These are phyloP conservation scores for Geotrichum bryndzae DNA, from an alignment of 1,139 yeast genomes.

Conservation along the genomic window DNA sequence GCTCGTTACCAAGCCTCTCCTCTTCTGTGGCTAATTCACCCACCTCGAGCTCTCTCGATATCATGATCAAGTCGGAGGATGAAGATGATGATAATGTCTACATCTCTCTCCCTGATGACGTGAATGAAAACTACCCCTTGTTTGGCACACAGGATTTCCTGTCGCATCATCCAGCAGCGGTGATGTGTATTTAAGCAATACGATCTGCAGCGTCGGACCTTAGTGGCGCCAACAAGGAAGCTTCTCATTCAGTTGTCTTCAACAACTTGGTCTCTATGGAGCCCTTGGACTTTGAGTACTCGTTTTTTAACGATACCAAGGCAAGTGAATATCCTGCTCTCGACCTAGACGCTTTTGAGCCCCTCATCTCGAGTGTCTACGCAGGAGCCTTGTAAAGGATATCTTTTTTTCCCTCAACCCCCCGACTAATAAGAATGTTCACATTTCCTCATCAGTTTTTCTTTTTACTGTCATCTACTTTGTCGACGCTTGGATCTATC, in stretches of 20 bases:
- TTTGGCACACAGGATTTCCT: constrained; percentile 22
- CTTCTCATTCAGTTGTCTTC: constrained; percentile 17
- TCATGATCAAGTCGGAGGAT: constrained; percentile 15
- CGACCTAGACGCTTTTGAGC: constrained; percentile 21
- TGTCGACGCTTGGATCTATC: background rate
- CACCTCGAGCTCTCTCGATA: constrained; percentile 14
- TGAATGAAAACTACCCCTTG: constrained; percentile 15
- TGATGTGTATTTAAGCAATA: constrained; percentile 30
- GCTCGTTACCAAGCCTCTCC: constrained; percentile 27
- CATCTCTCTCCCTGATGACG: constrained; percentile 11
- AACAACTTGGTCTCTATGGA: constrained; percentile 21
- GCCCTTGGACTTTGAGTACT: constrained; percentile 16
- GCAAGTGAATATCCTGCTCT: constrained; percentile 10
- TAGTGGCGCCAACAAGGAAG: constrained; percentile 26
- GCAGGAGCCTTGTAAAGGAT: constrained; percentile 22
- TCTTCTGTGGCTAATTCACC: constrained; percentile 30
- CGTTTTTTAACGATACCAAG: constrained; percentile 19
- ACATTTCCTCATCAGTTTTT: background rate
- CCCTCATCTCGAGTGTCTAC: constrained; percentile 24
- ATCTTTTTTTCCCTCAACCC: background rate
- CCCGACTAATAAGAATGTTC: background rate
- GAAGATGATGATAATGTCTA: constrained; percentile 10
- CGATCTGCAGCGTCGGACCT: constrained; percentile 43
- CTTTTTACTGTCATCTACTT: background rate
- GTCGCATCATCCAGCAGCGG: constrained; percentile 45